These are phyloP conservation scores for Pseudogymnoascus sp. DNA, from an alignment of 2,329 filamentous ascomycete species.

Conservation along the genomic window DNA sequence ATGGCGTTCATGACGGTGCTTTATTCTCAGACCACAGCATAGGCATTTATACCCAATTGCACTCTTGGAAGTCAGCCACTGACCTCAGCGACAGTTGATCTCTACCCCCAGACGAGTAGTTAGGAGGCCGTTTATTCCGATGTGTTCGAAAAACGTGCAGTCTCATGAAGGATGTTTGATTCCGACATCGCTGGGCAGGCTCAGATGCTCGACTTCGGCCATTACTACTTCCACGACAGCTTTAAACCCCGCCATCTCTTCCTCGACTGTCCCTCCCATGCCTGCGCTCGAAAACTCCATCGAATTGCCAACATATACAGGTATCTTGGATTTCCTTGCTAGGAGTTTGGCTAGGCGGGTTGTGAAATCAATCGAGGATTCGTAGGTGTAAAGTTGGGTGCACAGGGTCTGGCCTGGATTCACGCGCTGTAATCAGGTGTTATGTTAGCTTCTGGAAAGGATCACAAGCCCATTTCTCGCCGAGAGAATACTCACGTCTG, in stretches of 20 bases:
- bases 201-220: constrained; percentile 36
- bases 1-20: neutral
- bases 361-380: constrained; percentile 77
- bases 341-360: constrained; percentile 76
- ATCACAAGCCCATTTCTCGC: neutral
- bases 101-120: neutral
- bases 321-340: constrained; percentile 61
- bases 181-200: neutral
- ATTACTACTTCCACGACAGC: constrained; percentile 64
- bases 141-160: neutral
- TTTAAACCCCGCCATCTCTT: constrained; percentile 86
- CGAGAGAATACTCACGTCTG: constrained; percentile 55
- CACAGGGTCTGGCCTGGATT: constrained; percentile 55
- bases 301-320: constrained; percentile 87
- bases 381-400: constrained; percentile 69
- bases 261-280: constrained; percentile 74
- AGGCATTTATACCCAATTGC: neutral
- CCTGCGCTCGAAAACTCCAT: constrained; percentile 67
- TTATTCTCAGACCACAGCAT: neutral
- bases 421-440: constrained; percentile 19
- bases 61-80: neutral
- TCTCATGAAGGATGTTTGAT: constrained; percentile 2
- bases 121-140: neutral
- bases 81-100: neutral
- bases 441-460: constrained; percentile 13